Percentiles rank a stretch among this genome's conserved stretches.
These are phyloP conservation scores for Radiomyces spectabilis DNA, from an alignment of 192 early-diverging fungal genomes.

Conservation along the genomic window DNA sequence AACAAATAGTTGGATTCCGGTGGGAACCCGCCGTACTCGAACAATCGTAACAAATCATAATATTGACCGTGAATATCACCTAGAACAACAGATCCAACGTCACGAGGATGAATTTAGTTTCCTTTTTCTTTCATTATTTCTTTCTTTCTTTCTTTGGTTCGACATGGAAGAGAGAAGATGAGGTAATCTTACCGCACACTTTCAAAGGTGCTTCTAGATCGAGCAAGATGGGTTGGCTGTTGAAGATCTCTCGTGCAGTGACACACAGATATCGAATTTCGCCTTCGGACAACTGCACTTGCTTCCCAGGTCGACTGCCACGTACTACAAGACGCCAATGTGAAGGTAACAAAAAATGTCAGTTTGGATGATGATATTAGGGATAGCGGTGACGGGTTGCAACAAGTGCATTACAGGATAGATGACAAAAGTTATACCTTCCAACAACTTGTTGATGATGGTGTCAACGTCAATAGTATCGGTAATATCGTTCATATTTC, in stretches of 20 bases:
- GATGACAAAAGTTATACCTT: too few species aligned
- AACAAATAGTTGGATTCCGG: slow-evolving; percentile 96
- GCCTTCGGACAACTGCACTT: slow-evolving; percentile 92
- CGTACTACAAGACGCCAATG: too few species aligned
- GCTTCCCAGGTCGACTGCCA: slow-evolving; percentile 91
- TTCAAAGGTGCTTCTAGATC: slow-evolving; percentile 94
- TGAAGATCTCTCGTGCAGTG: slow-evolving; percentile 92
- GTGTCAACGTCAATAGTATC: not conserved
- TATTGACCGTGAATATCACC: slow-evolving; percentile 87
- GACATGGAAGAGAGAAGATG: too few species aligned
- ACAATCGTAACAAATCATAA: slow-evolving; percentile 81
- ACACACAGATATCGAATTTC: slow-evolving; percentile 95
- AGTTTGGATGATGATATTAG: too few species aligned
- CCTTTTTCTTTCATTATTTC: not conserved
- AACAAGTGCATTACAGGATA: too few species aligned
- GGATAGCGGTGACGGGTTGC: too few species aligned
- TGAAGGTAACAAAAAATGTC: not conserved
- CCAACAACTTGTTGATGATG: not conserved
- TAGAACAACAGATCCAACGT: slow-evolving; percentile 7
- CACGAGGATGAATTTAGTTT: not conserved
- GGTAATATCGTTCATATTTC: too few species aligned
- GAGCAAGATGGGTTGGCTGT: slow-evolving; percentile 85
- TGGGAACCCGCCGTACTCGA: slow-evolving; percentile 91
- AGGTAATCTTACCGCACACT: slow-evolving; percentile 71
- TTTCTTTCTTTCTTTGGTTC: not conserved